phyloP scores from a whole-genome alignment of 1,284 basidiomycete species.

The Tilletia walkeri region DNA sequence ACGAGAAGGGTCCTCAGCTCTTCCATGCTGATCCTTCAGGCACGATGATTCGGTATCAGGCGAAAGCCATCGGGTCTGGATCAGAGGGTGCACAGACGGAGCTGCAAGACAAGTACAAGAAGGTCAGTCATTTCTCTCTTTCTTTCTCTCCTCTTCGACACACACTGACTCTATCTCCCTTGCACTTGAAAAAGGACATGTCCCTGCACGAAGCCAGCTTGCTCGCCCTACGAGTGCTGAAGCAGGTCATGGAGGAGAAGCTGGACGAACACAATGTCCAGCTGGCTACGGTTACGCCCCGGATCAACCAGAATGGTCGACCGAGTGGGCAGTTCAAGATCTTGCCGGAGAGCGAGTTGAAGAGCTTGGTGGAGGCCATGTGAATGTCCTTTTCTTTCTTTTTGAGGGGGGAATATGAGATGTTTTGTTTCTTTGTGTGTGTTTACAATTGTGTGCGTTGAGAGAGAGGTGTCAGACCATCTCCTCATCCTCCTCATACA shows the following conservation, averaged over 20 bases:
- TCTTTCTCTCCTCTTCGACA: slow-evolving; percentile 4
- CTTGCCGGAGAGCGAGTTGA: slow-evolving; percentile 46
- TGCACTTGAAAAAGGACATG: slow-evolving; percentile 72
- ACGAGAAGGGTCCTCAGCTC: slow-evolving; percentile 92
- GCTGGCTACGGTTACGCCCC: slow-evolving; percentile 66
- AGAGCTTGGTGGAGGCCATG: slow-evolving; percentile 52
- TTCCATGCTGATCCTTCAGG: slow-evolving; percentile 97
- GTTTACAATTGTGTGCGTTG: no score
- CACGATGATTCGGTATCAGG: slow-evolving; percentile 93
- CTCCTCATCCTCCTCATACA: slow-evolving; percentile 13
- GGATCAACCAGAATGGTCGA: slow-evolving; percentile 45
- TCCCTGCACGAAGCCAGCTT: slow-evolving; percentile 82
- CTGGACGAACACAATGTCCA: slow-evolving; percentile 97
- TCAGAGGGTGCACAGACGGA: slow-evolving; percentile 97
- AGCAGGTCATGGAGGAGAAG: slow-evolving; percentile 99
- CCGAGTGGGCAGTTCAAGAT: slow-evolving; percentile 50
- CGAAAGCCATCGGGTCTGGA: slow-evolving; percentile 97
- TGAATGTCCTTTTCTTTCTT: slow-evolving; percentile 20
- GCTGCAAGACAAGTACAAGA: slow-evolving; percentile 95
- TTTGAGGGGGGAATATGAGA: no score
- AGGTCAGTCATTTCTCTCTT: slow-evolving; percentile 61
- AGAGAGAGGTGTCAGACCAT: neutral
- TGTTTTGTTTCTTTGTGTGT: no score
- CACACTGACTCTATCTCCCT: neutral
- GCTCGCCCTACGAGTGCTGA: slow-evolving; percentile 82